These are phyloP conservation scores for Aspergillus affinis DNA, from an alignment of 495 filamentous ascomycete species.

Conservation along the genomic window DNA sequence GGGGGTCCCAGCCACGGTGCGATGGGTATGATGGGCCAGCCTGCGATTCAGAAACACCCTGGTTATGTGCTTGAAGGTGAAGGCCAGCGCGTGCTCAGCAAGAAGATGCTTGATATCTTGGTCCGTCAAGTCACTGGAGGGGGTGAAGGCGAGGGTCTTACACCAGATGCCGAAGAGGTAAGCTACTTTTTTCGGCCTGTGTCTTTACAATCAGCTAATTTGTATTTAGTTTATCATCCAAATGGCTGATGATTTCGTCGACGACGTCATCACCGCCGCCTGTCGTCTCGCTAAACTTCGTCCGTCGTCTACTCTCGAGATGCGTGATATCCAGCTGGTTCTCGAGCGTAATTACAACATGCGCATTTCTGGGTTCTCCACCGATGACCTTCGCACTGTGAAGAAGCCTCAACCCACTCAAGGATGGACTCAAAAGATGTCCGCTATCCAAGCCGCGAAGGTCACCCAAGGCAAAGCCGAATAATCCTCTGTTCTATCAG, in stretches of 20 bases:
- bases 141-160: constrained; percentile 66
- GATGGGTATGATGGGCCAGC: constrained; percentile 80
- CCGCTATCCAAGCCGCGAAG: constrained; percentile 91
- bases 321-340: constrained; percentile 91
- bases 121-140: constrained; percentile 90
- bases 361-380: constrained; percentile 89
- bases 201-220: constrained; percentile 16
- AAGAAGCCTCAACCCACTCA: constrained; percentile 84
- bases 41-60: constrained; percentile 77
- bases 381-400: constrained; percentile 91
- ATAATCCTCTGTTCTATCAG: constrained; percentile 11
- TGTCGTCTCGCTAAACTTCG: constrained; percentile 92
- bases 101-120: constrained; percentile 94
- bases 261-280: constrained; percentile 79
- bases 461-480: constrained; percentile 50
- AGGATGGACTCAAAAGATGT: constrained; percentile 93
- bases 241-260: constrained; percentile 92
- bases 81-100: constrained; percentile 83
- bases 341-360: constrained; percentile 98
- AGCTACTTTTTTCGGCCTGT: constrained; percentile 19
- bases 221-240: constrained; percentile 69
- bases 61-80: constrained; percentile 83
- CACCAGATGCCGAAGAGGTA: constrained; percentile 95
- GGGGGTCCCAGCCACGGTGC: constrained; percentile 70
- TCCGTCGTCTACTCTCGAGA: constrained; percentile 81